Evolutionary conservation across 306 rosid genomes (phyloP).

Genomic region (Inga leiocalycina): DNA sequence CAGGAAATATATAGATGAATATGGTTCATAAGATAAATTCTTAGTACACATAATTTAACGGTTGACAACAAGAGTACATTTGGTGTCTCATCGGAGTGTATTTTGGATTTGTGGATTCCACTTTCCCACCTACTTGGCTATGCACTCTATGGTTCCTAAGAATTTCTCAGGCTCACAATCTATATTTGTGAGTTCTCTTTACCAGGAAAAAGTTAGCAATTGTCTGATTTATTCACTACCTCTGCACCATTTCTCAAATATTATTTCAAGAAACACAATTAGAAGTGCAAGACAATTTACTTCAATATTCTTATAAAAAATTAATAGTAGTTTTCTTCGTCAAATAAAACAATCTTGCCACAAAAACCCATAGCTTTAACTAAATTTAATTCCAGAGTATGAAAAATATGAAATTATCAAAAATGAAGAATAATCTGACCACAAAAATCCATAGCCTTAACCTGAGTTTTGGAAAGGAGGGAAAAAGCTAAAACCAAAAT

Average conservation of each 20-base stretch:
- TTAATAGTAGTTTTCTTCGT: no score
- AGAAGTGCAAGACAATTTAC: neutral
- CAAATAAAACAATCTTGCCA: neutral
- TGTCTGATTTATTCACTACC: neutral
- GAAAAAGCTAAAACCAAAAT: neutral
- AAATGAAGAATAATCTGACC: neutral
- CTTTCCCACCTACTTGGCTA: no score
- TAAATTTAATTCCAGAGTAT: slow-evolving; percentile 10
- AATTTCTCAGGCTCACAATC: neutral
- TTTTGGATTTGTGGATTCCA: no score
- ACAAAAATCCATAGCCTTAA: neutral
- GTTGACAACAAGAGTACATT: neutral
- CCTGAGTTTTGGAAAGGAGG: neutral
- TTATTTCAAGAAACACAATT: neutral
- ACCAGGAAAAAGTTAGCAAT: neutral
- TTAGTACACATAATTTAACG: neutral
- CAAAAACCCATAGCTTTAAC: neutral
- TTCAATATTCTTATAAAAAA: neutral
- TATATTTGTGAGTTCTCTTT: neutral
- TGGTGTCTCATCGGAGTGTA: no score
- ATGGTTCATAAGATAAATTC: neutral
- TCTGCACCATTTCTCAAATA: slow-evolving; percentile 3
- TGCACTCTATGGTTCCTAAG: neutral
- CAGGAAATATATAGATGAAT: neutral
- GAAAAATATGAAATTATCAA: neutral